These are phyloP conservation scores for Candida oleophila DNA, from an alignment of 805 yeast species.

Conservation along the genomic window DNA sequence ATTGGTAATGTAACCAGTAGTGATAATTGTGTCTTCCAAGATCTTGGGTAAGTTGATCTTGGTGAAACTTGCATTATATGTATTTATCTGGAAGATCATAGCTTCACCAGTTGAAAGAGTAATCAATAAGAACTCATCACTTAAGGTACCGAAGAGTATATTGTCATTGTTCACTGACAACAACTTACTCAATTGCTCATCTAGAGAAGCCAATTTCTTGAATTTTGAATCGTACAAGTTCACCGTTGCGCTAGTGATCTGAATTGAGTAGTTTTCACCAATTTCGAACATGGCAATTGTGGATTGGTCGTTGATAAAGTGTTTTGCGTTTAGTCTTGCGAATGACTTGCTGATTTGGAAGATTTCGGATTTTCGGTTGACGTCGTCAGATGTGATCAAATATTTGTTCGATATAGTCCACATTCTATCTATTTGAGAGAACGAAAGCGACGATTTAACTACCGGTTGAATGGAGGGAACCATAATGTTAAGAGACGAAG, in stretches of 20 bases:
- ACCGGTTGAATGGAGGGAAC: conserved; percentile 68
- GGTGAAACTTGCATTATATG: conserved; percentile 34
- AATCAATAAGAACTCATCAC: conserved; percentile 61
- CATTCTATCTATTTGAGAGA: conserved; percentile 68
- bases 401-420: conserved; percentile 71
- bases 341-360: conserved; percentile 63
- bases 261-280: conserved; percentile 59
- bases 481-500: conserved; percentile 58
- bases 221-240: conserved; percentile 61
- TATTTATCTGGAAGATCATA: conserved; percentile 46
- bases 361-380: conserved; percentile 63
- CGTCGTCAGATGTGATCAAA: conserved; percentile 69
- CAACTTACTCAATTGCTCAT: conserved; percentile 28
- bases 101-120: conserved; percentile 73
- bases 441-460: conserved; percentile 65
- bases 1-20: conserved; percentile 64
- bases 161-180: conserved; percentile 42
- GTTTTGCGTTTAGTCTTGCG: conserved; percentile 57
- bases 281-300: conserved; percentile 70
- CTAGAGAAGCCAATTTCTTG: conserved; percentile 49
- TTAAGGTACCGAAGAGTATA: conserved; percentile 59
- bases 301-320: conserved; percentile 59
- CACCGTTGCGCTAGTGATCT: conserved; percentile 67
- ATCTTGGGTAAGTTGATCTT: conserved; percentile 40
- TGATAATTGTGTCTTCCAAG: conserved; percentile 52